Base-by-base conservation (phyloP, 768 basidiomycete genomes). In the Pseudohyphozyma bogoriensis region DNA sequence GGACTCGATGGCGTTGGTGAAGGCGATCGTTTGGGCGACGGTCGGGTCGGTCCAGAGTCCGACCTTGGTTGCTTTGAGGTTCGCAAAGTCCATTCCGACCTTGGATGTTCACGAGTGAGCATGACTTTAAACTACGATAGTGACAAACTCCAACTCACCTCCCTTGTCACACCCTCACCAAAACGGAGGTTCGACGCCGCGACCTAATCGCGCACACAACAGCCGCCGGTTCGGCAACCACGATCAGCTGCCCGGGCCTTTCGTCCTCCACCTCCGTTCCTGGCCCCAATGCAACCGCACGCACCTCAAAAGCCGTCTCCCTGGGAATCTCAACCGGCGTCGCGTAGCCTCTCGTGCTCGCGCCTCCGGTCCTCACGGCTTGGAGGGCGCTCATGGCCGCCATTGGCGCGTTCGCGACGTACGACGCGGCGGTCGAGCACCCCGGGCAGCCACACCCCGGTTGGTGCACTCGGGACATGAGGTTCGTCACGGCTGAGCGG, bases 261-360 rank as follows among this genome's bases (percentile, higher is more conserved):
- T n/a, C n/a, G n/a, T n/a, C n/a, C n/a, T n/a, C n/a, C n/a, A n/a
- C n/a, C n/a, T n/a, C n/a, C n/a, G n/a, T n/a, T n/a, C n/a, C n/a
- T n/a, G n/a, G n/a, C n/a, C n/a, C n/a, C n/a, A n/a, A n/a, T n/a
- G n/a, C n/a, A n/a, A n/a, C n/a, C n/a, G n/a, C n/a, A n/a, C n/a
- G n/a, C n/a, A n/a, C n/a, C n/a, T n/a, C 90, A 70, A 92, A 93
- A 0, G 90, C 90, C 71, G 92, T 92, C 74, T 93, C 90, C 73
- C 87, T 77, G 3, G 72, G 72, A 5, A 83, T 76, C 35, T 85
- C 79, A 8, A 87, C 82, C 37, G 89, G 89, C 0, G 85, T 85
- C 16, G 89, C 89, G 59, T 69, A 71, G 15, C 53, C 45, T 22
- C 65, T 37, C 53, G 24, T 22, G 28, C 53, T 16, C 15, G 12